phyloP scores from a whole-genome alignment of 2,329 filamentous ascomycete species.

The Clonostachys solani region DNA sequence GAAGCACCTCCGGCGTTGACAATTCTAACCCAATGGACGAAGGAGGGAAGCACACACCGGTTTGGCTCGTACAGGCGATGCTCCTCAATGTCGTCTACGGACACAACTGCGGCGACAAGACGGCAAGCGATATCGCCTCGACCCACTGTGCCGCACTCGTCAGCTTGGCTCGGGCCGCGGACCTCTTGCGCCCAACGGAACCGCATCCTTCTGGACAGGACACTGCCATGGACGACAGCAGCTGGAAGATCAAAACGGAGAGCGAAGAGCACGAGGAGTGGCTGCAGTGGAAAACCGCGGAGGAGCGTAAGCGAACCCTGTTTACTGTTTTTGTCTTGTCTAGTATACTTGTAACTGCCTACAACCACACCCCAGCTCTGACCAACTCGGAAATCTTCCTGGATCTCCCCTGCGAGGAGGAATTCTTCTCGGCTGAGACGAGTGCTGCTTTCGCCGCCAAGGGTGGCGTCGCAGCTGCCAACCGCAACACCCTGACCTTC shows the following conservation, averaged over 20 bases:
- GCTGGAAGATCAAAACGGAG: conserved; percentile 40
- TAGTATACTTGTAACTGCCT: conserved; percentile 84
- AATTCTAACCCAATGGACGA: conserved; percentile 47
- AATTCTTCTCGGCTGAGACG: conserved; percentile 80
- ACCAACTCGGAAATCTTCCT: conserved; percentile 91
- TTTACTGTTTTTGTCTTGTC: conserved; percentile 90
- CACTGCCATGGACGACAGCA: conserved; percentile 52
- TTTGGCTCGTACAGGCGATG: conserved; percentile 98
- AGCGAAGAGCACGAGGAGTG: conserved; percentile 56
- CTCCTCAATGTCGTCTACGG: conserved; percentile 93
- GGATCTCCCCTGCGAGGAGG: conserved; percentile 89
- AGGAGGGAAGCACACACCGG: conserved; percentile 68
- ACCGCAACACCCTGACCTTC: conserved; percentile 72
- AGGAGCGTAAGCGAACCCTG: conserved; percentile 90
- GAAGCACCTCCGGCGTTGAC: conserved; percentile 43
- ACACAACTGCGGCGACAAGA: conserved; percentile 90
- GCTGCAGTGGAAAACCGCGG: conserved; percentile 81
- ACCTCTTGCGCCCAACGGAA: conserved; percentile 50
- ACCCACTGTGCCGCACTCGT: conserved; percentile 90
- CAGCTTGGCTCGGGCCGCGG: conserved; percentile 85
- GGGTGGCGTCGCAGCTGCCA: conserved; percentile 66
- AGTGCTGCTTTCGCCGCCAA: conserved; percentile 76
- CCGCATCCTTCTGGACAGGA: conserved; percentile 46
- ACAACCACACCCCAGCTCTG: conserved; percentile 86
- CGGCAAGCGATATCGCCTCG: conserved; percentile 84